phyloP scores from a whole-genome alignment of 2,329 filamentous ascomycete genomes.

The Phialophora expanda region DNA sequence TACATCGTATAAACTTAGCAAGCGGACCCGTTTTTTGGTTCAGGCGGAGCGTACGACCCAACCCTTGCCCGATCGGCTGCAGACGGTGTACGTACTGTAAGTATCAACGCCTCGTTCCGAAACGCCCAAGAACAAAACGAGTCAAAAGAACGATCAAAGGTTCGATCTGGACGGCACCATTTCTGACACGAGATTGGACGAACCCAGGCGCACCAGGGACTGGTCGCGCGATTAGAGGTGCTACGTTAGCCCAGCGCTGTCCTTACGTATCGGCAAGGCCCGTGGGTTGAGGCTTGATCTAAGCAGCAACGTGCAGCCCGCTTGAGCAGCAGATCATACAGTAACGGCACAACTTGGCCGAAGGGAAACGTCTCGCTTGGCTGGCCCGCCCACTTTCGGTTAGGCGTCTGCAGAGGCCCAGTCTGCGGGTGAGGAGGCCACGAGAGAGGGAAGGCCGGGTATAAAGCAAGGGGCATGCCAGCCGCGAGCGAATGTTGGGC shows the following conservation, averaged over 20 bases:
- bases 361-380: conserved; percentile 13
- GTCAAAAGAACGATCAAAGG: background rate
- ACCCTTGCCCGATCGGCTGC: background rate
- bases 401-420: background rate
- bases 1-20: conserved; percentile 26
- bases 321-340: conserved; percentile 25
- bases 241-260: conserved; percentile 6
- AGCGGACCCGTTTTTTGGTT: conserved; percentile 17
- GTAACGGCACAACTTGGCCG: conserved; percentile 15
- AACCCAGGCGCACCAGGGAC: background rate
- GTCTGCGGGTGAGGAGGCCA: background rate
- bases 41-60: conserved; percentile 3
- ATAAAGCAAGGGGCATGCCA: background rate
- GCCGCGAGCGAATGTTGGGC: background rate
- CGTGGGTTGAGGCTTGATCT: conserved; percentile 24
- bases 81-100: background rate
- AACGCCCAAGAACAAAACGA: background rate
- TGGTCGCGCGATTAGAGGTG: background rate
- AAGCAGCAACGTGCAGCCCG: conserved; percentile 25
- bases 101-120: background rate
- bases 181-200: background rate
- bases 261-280: conserved; percentile 16
- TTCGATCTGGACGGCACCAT: background rate
- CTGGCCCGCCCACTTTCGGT: conserved; percentile 7
- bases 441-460: background rate